These are phyloP conservation scores for Rutstroemia sp. DNA, from an alignment of 2,329 filamentous ascomycete species.

Conservation along the genomic window DNA sequence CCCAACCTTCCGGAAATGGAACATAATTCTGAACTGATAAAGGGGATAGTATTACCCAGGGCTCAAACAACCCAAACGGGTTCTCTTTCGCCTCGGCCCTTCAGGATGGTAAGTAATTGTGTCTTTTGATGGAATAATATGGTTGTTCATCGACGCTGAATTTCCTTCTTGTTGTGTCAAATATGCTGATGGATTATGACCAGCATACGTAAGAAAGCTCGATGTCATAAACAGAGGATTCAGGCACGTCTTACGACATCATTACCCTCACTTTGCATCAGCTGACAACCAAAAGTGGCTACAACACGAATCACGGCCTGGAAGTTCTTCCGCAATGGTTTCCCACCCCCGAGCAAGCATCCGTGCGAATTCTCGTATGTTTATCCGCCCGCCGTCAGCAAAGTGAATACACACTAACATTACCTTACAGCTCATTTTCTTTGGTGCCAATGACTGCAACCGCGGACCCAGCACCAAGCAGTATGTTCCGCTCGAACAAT, in stretches of 20 bases:
- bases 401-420: neutral
- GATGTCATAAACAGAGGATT: slow-evolving; percentile 23
- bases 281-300: slow-evolving; percentile 13
- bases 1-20: neutral
- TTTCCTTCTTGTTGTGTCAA: neutral
- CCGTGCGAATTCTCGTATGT: slow-evolving; percentile 36
- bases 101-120: slow-evolving; percentile 14
- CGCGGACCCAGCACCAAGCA: slow-evolving; percentile 55
- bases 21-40: neutral
- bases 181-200: neutral
- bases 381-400: neutral
- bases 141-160: no score
- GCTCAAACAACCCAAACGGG: slow-evolving; percentile 16
- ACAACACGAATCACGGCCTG: slow-evolving; percentile 20
- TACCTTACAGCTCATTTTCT: slow-evolving; percentile 46
- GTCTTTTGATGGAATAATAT: neutral
- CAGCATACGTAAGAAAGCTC: slow-evolving; percentile 2
- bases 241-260: neutral
- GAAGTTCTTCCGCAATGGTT: slow-evolving; percentile 14
- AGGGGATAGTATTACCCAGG: slow-evolving; percentile 25
- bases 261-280: neutral
- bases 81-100: slow-evolving; percentile 22
- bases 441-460: slow-evolving; percentile 85
- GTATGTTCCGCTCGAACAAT: slow-evolving; percentile 66
- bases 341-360: slow-evolving; percentile 20